These are phyloP conservation scores for Fusarium graminum DNA, from an alignment of 2,329 filamentous ascomycete genomes.

Conservation along the genomic window DNA sequence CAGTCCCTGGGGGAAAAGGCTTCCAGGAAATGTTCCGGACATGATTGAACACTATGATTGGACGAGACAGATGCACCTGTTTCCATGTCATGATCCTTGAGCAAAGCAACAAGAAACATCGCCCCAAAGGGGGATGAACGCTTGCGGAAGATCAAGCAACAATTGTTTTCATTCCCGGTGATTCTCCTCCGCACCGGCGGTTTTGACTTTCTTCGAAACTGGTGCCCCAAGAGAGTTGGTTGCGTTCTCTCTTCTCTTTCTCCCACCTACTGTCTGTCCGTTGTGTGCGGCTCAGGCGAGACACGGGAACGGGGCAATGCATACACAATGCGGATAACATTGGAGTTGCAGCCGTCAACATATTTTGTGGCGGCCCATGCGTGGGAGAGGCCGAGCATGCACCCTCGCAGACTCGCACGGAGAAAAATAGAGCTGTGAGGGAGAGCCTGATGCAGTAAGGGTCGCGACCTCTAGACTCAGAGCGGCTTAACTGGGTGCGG, in stretches of 20 bases:
- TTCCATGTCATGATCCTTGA: conserved; percentile 11
- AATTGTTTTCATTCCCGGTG: not conserved
- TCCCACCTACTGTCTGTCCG: not conserved
- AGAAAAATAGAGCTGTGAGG: conserved; percentile 4
- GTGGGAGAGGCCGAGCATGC: conserved; percentile 13
- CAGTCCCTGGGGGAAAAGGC: conserved; percentile 14
- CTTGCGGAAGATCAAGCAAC: conserved; percentile 15
- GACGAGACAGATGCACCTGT: conserved; percentile 15
- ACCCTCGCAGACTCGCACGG: conserved; percentile 1
- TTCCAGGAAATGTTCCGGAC: conserved; percentile 33
- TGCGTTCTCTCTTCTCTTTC: not conserved
- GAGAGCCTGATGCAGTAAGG: conserved; percentile 6
- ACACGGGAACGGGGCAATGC: conserved; percentile 26
- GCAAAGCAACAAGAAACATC: conserved; percentile 21
- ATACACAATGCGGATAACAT: conserved; percentile 32
- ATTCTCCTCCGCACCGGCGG: conserved; percentile 5
- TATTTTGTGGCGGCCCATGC: conserved; percentile 31
- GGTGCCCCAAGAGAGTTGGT: conserved; percentile 15
- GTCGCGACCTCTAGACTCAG: conserved; percentile 25
- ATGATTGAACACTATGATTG: conserved; percentile 18
- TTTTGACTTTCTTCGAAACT: conserved; percentile 22
- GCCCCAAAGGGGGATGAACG: conserved; percentile 12
- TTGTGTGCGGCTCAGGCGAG: conserved; percentile 42
- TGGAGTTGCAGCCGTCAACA: conserved; percentile 30
- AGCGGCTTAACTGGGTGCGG: conserved; percentile 33